Percentiles rank a stretch among this genome's conserved stretches.
Evolutionary conservation across 2,329 filamentous ascomycete genomes (phyloP).

Genomic region (Penicillium sp.): DNA sequence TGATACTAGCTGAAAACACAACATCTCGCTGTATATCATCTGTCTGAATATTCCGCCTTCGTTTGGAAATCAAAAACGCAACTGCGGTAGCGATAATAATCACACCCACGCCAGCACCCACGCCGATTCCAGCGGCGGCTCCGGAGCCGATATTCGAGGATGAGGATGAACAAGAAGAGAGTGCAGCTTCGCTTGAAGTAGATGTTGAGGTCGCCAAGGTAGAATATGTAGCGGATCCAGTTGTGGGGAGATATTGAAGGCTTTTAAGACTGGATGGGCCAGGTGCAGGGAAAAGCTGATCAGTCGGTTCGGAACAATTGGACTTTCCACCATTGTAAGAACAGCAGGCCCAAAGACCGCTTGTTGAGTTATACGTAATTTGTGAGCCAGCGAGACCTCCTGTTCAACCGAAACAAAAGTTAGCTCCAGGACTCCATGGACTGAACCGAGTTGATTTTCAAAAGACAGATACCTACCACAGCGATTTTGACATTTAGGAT

Average conservation of each 20-base stretch:
- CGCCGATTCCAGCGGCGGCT: not conserved
- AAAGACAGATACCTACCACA: not conserved
- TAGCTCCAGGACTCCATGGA: not conserved
- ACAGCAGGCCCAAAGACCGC: not conserved
- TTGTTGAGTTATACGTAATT: not conserved
- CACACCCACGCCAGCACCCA: not conserved
- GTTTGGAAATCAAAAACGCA: too few species aligned
- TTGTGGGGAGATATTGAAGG: not conserved
- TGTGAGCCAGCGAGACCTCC: not conserved
- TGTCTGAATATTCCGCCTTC: too few species aligned
- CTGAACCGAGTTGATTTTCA: not conserved
- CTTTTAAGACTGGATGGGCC: not conserved
- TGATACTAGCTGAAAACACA: too few species aligned
- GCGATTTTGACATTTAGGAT: not conserved
- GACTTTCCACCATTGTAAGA: not conserved
- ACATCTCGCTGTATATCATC: too few species aligned
- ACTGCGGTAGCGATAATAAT: too few species aligned
- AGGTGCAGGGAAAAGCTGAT: not conserved
- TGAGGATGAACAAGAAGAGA: not conserved
- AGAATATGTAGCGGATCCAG: not conserved
- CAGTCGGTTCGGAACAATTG: not conserved
- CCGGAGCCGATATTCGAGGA: not conserved
- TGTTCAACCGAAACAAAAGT: not conserved
- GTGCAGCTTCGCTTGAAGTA: not conserved
- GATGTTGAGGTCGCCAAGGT: not conserved